A percentile compares a stretch with the other conserved stretches of the same genome.
phyloP scores from a whole-genome alignment of 495 filamentous ascomycete species.

The Trichocladium uniseriatum region DNA sequence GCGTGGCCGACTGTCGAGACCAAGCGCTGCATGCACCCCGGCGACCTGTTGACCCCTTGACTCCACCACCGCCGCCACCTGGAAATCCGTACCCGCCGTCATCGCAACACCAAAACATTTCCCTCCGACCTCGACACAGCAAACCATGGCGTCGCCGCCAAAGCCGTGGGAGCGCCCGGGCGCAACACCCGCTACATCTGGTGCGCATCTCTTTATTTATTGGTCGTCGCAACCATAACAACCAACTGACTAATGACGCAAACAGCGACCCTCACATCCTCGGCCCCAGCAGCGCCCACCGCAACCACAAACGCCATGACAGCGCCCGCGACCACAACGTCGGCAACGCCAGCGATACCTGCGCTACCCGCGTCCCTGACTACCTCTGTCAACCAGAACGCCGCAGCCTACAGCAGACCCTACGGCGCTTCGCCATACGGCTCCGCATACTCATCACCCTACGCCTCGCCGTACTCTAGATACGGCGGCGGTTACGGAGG shows the following conservation, averaged over 20 bases:
- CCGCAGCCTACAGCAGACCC: slow-evolving; percentile 60
- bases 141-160: slow-evolving; percentile 64
- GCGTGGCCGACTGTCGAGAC: neutral
- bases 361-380: slow-evolving; percentile 66
- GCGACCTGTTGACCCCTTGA: neutral
- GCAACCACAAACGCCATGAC: slow-evolving; percentile 48
- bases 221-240: neutral
- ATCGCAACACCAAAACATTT: neutral
- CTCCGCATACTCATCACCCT: slow-evolving; percentile 36
- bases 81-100: slow-evolving; percentile 8
- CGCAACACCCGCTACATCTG: slow-evolving; percentile 45
- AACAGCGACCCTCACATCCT: slow-evolving; percentile 33
- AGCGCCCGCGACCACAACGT: slow-evolving; percentile 31
- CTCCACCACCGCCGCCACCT: slow-evolving; percentile 9
- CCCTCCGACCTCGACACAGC: neutral
- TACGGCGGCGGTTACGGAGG: slow-evolving; percentile 36
- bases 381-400: slow-evolving; percentile 71
- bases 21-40: neutral
- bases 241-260: slow-evolving; percentile 5
- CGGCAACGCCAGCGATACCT: slow-evolving; percentile 64
- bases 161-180: slow-evolving; percentile 92
- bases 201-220: slow-evolving; percentile 26
- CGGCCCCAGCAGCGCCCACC: slow-evolving; percentile 22
- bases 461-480: slow-evolving; percentile 40
- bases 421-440: slow-evolving; percentile 47